Evolutionary conservation across 176 grass and related monocot genomes (phyloP).

Genomic region (Carex littledalei): DNA sequence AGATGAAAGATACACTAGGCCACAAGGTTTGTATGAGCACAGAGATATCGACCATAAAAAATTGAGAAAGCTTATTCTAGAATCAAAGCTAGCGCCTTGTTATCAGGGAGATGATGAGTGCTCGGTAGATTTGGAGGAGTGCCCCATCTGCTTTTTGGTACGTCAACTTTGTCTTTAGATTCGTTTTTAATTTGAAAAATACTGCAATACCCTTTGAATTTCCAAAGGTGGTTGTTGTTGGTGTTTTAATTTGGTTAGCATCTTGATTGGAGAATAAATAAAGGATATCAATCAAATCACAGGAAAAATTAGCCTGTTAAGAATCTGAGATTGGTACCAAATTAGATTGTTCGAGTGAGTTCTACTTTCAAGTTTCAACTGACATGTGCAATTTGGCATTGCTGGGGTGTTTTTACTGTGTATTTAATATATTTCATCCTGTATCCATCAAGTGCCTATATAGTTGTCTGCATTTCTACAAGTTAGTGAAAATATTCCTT

Average conservation of each 20-base stretch:
- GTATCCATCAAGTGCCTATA: not conserved
- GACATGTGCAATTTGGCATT: not conserved
- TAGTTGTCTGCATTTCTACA: not conserved
- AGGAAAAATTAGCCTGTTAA: not conserved
- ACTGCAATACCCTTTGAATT: not conserved
- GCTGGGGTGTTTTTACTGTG: not conserved
- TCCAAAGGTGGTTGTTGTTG: not conserved
- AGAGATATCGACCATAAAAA: slow-evolving; percentile 91
- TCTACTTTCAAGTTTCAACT: not conserved
- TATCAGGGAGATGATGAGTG: slow-evolving; percentile 71
- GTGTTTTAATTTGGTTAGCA: not conserved
- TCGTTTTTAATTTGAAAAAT: not conserved
- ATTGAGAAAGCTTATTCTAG: slow-evolving; percentile 94
- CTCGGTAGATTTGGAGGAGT: slow-evolving; percentile 67
- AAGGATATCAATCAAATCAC: not conserved
- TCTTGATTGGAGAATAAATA: not conserved
- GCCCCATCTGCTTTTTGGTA: slow-evolving; percentile 99
- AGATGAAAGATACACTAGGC: slow-evolving; percentile 81
- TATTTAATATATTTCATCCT: not conserved
- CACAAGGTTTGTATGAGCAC: slow-evolving; percentile 93
- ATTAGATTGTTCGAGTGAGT: not conserved
- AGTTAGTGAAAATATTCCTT: not conserved
- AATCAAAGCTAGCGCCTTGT: slow-evolving; percentile 94
- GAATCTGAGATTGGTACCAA: not conserved
- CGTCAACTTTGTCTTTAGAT: slow-evolving; percentile 27